Conservation (phyloP, 352 stramenopile genomes). For the Pythium dissimile region DNA sequence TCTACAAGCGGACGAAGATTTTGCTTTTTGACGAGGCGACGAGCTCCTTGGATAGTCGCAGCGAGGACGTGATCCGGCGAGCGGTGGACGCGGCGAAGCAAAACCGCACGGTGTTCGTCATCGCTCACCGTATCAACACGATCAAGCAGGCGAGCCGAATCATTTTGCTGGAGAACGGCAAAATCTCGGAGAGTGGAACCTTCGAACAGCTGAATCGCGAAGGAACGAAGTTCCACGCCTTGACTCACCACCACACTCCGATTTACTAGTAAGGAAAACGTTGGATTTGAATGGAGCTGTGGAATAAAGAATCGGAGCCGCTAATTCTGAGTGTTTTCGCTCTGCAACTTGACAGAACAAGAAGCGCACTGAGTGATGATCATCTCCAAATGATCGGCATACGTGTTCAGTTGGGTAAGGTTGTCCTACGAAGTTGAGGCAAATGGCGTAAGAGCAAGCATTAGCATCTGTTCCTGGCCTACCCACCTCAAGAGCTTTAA, state of each 20-base stretch:
- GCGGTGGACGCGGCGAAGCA: slow-evolving; percentile 57
- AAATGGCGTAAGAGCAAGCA: not conserved
- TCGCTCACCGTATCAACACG: slow-evolving; percentile 82
- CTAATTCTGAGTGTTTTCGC: slow-evolving; percentile 44
- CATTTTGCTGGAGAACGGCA: slow-evolving; percentile 76
- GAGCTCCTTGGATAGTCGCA: slow-evolving; percentile 77
- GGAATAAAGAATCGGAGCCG: too few species aligned
- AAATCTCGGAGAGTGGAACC: slow-evolving; percentile 72
- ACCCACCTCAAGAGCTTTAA: slow-evolving; percentile 68
- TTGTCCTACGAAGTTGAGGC: slow-evolving; percentile 50
- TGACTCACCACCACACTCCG: slow-evolving; percentile 59
- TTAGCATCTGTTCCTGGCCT: not conserved
- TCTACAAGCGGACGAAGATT: slow-evolving; percentile 82
- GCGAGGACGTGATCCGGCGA: slow-evolving; percentile 75
- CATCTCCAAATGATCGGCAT: slow-evolving; percentile 74
- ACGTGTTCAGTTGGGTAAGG: slow-evolving; percentile 71
- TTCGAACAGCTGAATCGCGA: slow-evolving; percentile 74
- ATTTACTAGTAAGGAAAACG: slow-evolving; percentile 44
- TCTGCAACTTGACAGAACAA: slow-evolving; percentile 71
- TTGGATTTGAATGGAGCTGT: too few species aligned
- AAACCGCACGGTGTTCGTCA: slow-evolving; percentile 80
- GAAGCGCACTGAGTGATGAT: slow-evolving; percentile 66
- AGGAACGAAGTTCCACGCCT: slow-evolving; percentile 74
- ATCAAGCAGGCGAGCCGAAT: slow-evolving; percentile 84
- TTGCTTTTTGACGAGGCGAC: slow-evolving; percentile 85